Evolutionary conservation across 2,329 filamentous ascomycete genomes (phyloP).

Genomic region (Aureobasidium leucospermi): DNA sequence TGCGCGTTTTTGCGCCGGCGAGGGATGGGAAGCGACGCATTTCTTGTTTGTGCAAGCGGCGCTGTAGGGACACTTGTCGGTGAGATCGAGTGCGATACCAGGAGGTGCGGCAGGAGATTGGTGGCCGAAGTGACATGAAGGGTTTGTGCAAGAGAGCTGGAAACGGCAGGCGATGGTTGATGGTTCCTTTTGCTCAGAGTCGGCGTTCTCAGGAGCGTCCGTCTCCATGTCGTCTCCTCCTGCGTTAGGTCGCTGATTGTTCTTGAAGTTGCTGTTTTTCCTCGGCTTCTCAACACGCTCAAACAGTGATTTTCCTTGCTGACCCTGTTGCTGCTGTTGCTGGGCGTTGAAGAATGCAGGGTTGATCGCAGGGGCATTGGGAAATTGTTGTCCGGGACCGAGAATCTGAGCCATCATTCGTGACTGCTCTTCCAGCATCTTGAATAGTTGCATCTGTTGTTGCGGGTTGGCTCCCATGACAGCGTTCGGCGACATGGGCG

Average conservation of each 20-base stretch:
- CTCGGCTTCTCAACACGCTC: conserved; percentile 59
- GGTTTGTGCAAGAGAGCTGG: conserved; percentile 81
- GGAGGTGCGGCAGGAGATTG: conserved; percentile 85
- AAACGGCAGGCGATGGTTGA: conserved; percentile 73
- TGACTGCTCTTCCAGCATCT: conserved; percentile 58
- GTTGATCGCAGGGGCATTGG: conserved; percentile 46
- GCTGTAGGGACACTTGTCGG: conserved; percentile 74
- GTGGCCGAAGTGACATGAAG: conserved; percentile 86
- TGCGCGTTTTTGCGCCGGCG: conserved; percentile 66
- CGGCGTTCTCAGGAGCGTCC: conserved; percentile 36
- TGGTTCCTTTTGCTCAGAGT: conserved; percentile 44
- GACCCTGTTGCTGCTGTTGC: not conserved
- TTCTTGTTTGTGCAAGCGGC: conserved; percentile 94
- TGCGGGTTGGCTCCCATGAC: conserved; percentile 48
- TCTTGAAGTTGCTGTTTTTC: conserved; percentile 48
- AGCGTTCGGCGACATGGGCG: conserved; percentile 42
- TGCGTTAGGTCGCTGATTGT: conserved; percentile 24
- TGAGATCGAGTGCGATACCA: conserved; percentile 68
- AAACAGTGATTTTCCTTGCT: conserved; percentile 55
- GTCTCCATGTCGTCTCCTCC: conserved; percentile 21
- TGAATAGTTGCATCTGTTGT: conserved; percentile 67
- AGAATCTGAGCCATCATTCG: conserved; percentile 72
- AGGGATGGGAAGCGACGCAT: conserved; percentile 86
- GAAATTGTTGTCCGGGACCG: conserved; percentile 30
- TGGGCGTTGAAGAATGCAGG: conserved; percentile 42